These are phyloP conservation scores for Tephrocybe sp. DNA, from an alignment of 768 basidiomycete species.

Conservation along the genomic window DNA sequence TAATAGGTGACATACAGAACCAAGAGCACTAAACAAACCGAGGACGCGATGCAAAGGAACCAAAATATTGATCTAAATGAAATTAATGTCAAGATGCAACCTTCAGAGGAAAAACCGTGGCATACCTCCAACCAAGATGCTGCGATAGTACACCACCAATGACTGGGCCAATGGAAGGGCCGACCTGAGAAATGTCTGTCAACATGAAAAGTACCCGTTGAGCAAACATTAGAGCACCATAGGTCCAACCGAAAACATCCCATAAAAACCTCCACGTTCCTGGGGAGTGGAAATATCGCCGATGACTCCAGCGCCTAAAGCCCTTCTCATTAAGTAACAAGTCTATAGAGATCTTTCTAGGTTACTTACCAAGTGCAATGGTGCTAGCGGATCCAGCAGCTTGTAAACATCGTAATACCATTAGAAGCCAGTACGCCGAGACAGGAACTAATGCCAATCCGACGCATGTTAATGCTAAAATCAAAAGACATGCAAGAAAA, in stretches of 20 bases:
- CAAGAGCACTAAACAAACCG: constrained; percentile 43
- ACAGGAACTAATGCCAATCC: constrained; percentile 49
- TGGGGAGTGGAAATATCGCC: constrained; percentile 71
- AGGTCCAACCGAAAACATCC: constrained; percentile 62
- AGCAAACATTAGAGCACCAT: constrained; percentile 34
- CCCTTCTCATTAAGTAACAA: no score
- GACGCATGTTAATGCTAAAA: constrained; percentile 66
- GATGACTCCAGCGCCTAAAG: constrained; percentile 69
- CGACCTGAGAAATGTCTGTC: constrained; percentile 35
- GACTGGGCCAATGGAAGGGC: constrained; percentile 60
- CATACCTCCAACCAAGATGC: constrained; percentile 65
- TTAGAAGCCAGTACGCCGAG: constrained; percentile 71
- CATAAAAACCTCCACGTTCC: constrained; percentile 75
- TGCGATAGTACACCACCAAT: constrained; percentile 58
- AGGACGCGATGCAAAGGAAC: constrained; percentile 53
- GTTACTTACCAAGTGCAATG: constrained; percentile 57
- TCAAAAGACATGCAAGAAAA: constrained; percentile 58
- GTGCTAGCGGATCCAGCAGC: constrained; percentile 79
- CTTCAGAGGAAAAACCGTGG: neutral
- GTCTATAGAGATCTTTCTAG: no score
- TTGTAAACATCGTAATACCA: constrained; percentile 77
- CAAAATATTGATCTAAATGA: constrained; percentile 54
- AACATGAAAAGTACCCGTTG: constrained; percentile 3
- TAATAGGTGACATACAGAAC: constrained; percentile 38
- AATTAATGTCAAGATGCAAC: neutral